A percentile compares a stretch with the other conserved stretches of the same genome.
Conservation (phyloP, 106 monocot species). For the Amphibolis antarctica region DNA sequence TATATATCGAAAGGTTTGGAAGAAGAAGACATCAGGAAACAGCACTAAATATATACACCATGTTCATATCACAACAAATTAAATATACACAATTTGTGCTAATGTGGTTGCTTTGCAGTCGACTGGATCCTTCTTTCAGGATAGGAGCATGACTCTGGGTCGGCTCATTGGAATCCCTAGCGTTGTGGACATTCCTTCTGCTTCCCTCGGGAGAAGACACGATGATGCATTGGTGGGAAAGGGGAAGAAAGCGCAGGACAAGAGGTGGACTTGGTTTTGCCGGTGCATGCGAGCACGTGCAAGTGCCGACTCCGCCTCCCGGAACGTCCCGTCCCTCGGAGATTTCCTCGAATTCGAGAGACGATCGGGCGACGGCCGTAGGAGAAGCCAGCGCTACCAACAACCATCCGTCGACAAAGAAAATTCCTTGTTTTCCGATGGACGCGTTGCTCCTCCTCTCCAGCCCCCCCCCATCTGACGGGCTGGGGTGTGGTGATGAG, state of each 20-base stretch:
- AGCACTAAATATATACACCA: no score
- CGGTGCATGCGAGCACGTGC: slow-evolving; percentile 17
- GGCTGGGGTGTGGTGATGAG: background rate
- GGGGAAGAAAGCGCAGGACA: slow-evolving; percentile 10
- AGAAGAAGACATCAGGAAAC: no score
- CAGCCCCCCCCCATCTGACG: no score
- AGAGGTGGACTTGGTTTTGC: slow-evolving; percentile 12
- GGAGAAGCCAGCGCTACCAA: background rate
- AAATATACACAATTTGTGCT: no score
- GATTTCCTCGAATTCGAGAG: slow-evolving; percentile 37
- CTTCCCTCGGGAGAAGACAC: background rate
- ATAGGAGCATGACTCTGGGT: slow-evolving; percentile 34
- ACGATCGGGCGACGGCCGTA: slow-evolving; percentile 3
- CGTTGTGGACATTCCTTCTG: slow-evolving; percentile 19
- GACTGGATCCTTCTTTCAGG: slow-evolving; percentile 30
- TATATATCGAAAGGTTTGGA: no score
- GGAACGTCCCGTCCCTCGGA: slow-evolving; percentile 26
- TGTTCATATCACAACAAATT: no score
- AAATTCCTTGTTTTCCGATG: slow-evolving; percentile 19
- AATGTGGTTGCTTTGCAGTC: slow-evolving; percentile 16
- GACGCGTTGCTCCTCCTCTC: slow-evolving; percentile 12
- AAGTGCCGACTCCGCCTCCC: background rate
- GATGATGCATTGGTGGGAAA: background rate
- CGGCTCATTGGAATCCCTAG: slow-evolving; percentile 41
- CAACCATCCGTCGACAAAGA: background rate